Evolutionary conservation across 164 flowering plant genomes (phyloP).

Genomic region (Sedum album): DNA sequence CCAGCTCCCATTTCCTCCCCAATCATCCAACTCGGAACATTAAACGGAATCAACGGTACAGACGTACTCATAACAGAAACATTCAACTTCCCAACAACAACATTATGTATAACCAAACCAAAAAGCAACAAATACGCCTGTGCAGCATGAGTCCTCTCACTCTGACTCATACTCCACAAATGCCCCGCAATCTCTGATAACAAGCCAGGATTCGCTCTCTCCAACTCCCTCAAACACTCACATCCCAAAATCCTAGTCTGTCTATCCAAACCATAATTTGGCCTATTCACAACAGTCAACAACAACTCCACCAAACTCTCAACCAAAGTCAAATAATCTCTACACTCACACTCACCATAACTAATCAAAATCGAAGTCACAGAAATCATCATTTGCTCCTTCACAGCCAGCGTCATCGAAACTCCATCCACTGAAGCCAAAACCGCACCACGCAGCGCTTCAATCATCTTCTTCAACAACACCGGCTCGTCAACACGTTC

Average conservation of each 20-base stretch:
- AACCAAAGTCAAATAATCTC: slow-evolving; percentile 13
- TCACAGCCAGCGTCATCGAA: background rate
- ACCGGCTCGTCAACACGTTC: slow-evolving; percentile 10
- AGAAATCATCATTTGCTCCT: slow-evolving; percentile 6
- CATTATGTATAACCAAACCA: slow-evolving; percentile 36
- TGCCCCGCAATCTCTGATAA: slow-evolving; percentile 56
- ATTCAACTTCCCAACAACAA: slow-evolving; percentile 28
- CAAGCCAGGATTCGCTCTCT: slow-evolving; percentile 59
- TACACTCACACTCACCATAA: slow-evolving; percentile 1
- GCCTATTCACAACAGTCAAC: slow-evolving; percentile 59
- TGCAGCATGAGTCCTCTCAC: slow-evolving; percentile 83
- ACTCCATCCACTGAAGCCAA: slow-evolving; percentile 1
- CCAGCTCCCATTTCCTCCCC: slow-evolving; percentile 14
- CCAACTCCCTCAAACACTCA: slow-evolving; percentile 85
- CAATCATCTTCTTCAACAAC: slow-evolving; percentile 5
- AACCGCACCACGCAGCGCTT: slow-evolving; percentile 8
- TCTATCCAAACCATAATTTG: slow-evolving; percentile 79
- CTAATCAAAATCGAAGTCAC: slow-evolving; percentile 3
- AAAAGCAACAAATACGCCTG: slow-evolving; percentile 68
- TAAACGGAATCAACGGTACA: slow-evolving; percentile 72
- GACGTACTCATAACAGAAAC: slow-evolving; percentile 45
- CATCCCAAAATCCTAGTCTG: slow-evolving; percentile 66
- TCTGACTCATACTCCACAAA: slow-evolving; percentile 74
- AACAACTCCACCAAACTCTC: slow-evolving; percentile 52
- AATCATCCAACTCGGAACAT: slow-evolving; percentile 40